Evolutionary conservation across 192 early-diverging fungal species (phyloP).

Genomic region (Mortierella hygrophila): DNA sequence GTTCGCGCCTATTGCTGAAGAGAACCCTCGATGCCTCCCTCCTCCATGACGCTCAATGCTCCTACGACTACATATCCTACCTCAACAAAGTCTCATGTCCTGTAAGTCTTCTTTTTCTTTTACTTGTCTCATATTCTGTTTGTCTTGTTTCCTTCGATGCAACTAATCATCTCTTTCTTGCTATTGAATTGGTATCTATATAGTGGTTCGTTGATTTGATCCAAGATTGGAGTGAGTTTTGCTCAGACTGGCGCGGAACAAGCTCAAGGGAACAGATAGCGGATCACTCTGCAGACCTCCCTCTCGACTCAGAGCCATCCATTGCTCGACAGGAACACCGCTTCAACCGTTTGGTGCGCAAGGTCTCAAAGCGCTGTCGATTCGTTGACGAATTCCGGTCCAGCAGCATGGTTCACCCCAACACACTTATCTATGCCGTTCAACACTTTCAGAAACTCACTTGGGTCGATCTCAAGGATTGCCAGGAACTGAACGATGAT

Average conservation of each 20-base stretch:
- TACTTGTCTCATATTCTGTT: not conserved
- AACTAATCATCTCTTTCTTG: not conserved
- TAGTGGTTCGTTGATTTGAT: conserved; percentile 44
- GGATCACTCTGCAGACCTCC: not conserved
- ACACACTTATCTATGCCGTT: conserved; percentile 35
- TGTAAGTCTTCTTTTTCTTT: conserved; percentile 10
- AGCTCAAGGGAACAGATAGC: not conserved
- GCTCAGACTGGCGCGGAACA: conserved; percentile 25
- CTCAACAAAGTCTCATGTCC: conserved; percentile 44
- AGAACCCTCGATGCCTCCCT: conserved; percentile 34
- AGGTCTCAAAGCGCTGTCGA: conserved; percentile 24
- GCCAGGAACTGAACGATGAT: conserved; percentile 27
- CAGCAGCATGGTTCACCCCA: conserved; percentile 23
- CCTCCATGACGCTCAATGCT: conserved; percentile 20
- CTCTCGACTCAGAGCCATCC: conserved; percentile 11
- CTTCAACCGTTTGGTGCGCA: conserved; percentile 46
- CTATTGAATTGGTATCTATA: not conserved
- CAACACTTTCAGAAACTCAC: conserved; percentile 33
- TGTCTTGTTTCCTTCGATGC: too few species aligned
- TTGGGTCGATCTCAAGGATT: conserved; percentile 37
- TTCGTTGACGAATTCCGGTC: conserved; percentile 39
- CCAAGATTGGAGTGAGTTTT: conserved; percentile 44
- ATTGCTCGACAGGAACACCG: conserved; percentile 30
- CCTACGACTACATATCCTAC: conserved; percentile 47
- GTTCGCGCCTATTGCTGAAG: conserved; percentile 22